Conservation (phyloP, 2,329 filamentous ascomycete species). For the Sarocladium brachiariae region DNA sequence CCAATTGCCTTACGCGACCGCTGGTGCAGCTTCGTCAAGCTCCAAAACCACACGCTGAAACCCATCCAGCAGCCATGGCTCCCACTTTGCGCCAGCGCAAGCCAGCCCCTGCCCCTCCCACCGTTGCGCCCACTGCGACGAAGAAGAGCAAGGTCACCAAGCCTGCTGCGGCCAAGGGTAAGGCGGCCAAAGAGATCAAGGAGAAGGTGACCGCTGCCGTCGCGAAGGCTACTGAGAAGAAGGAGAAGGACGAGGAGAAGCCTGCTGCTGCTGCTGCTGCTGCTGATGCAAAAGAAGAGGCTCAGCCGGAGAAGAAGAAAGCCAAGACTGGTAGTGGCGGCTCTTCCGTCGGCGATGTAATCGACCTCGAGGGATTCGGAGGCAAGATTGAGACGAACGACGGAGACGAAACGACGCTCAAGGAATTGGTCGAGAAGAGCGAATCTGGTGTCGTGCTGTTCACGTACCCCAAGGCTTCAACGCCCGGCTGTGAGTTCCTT, state of each 20-base stretch:
- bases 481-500: conserved; percentile 73
- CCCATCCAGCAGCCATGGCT: conserved; percentile 35
- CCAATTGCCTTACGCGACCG: not conserved
- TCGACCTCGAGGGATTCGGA: conserved; percentile 54
- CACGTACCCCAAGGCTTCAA: conserved; percentile 92
- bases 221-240: conserved; percentile 20
- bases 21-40: not conserved
- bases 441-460: conserved; percentile 84
- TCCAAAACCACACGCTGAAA: not conserved
- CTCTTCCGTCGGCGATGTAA: conserved; percentile 43
- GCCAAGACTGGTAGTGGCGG: conserved; percentile 13
- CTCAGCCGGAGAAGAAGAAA: conserved; percentile 10
- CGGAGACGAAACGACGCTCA: conserved; percentile 70
- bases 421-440: conserved; percentile 75
- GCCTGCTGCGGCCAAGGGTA: conserved; percentile 28
- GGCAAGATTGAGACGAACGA: conserved; percentile 80
- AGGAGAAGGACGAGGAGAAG: conserved; percentile 13
- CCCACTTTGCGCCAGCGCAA: conserved; percentile 57
- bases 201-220: conserved; percentile 18
- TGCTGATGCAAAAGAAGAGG: conserved; percentile 16
- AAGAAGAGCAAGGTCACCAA: conserved; percentile 30
- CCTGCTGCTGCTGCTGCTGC: conserved; percentile 12
- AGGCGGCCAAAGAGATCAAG: conserved; percentile 27
- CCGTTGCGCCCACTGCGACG: conserved; percentile 35
- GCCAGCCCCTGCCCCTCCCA: conserved; percentile 38